Percentiles rank a stretch among this genome's conserved stretches.
These are phyloP conservation scores for Nakaseomyces uthaithaninus DNA, from an alignment of 1,139 yeast genomes.

Conservation along the genomic window DNA sequence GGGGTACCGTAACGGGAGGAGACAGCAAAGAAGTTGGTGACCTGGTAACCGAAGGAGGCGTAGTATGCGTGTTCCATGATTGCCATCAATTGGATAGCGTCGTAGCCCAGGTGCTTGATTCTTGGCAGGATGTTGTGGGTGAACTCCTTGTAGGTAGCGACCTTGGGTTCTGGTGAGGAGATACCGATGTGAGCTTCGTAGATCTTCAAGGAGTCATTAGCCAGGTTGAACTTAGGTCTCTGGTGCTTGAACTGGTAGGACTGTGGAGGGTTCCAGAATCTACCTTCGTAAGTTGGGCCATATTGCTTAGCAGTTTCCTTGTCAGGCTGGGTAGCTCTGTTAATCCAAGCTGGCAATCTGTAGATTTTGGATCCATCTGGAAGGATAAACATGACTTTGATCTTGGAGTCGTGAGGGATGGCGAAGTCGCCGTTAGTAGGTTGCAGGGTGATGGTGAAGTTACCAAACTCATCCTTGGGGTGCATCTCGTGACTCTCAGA, in stretches of 20 bases:
- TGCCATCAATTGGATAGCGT: slow-evolving; percentile 93
- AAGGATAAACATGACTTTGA: slow-evolving; percentile 61
- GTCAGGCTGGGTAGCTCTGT: slow-evolving; percentile 68
- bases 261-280: slow-evolving; percentile 80
- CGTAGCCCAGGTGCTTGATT: slow-evolving; percentile 76
- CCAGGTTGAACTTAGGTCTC: slow-evolving; percentile 45
- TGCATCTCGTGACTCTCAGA: slow-evolving; percentile 47
- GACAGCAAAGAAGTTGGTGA: slow-evolving; percentile 83
- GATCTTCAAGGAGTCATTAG: slow-evolving; percentile 56
- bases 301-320: slow-evolving; percentile 39
- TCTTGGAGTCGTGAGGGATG: slow-evolving; percentile 71
- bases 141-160: slow-evolving; percentile 82
- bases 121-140: slow-evolving; percentile 75
- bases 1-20: slow-evolving; percentile 92
- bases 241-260: slow-evolving; percentile 53
- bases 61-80: slow-evolving; percentile 98
- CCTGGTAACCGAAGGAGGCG: slow-evolving; percentile 95
- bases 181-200: slow-evolving; percentile 97
- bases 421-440: slow-evolving; percentile 50
- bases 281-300: slow-evolving; percentile 65
- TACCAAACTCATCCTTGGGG: slow-evolving; percentile 53
- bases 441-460: slow-evolving; percentile 53
- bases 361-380: slow-evolving; percentile 66
- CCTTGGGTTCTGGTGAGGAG: slow-evolving; percentile 77
- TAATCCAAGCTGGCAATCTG: slow-evolving; percentile 84